A percentile compares a stretch with the other conserved stretches of the same genome.
Evolutionary conservation across 345 rosid species (phyloP).

Genomic region (Aquilaria sinensis): DNA sequence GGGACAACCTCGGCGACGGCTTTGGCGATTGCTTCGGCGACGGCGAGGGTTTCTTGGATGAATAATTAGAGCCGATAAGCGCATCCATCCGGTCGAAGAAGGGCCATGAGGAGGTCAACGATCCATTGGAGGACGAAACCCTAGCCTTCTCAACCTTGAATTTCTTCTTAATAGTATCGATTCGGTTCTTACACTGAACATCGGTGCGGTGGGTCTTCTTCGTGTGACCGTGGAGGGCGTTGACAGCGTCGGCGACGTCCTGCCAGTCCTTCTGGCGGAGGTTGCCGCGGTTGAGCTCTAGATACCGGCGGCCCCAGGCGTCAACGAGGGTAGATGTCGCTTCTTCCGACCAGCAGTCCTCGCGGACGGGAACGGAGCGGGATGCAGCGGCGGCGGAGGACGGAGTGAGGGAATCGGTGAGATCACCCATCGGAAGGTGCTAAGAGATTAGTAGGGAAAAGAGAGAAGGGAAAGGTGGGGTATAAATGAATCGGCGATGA

Average conservation of each 20-base stretch:
- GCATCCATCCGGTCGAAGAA: conserved; percentile 74
- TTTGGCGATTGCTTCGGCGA: conserved; percentile 22
- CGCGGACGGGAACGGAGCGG: conserved; percentile 69
- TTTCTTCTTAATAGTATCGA: conserved; percentile 96
- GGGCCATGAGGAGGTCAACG: conserved; percentile 62
- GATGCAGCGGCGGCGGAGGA: conserved; percentile 27
- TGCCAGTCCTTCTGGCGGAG: conserved; percentile 99
- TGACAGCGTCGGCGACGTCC: conserved; percentile 92
- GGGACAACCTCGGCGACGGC: conserved; percentile 25
- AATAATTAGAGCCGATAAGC: conserved; percentile 60
- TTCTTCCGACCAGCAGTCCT: conserved; percentile 99
- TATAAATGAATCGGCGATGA: conserved; percentile 18
- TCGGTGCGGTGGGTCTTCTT: conserved; percentile 94
- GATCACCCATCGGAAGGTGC: conserved; percentile 31
- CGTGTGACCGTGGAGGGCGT: conserved; percentile 74
- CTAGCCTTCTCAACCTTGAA: conserved; percentile 89
- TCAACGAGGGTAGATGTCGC: conserved; percentile 93
- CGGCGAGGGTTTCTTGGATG: conserved; percentile 36
- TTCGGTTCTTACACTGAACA: conserved; percentile 97
- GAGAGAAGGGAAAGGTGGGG: neutral
- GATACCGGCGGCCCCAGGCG: conserved; percentile 87
- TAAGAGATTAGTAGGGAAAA: neutral
- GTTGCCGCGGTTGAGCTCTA: conserved; percentile 85
- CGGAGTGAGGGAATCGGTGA: conserved; percentile 33
- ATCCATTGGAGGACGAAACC: conserved; percentile 52